A percentile compares a stretch with the other conserved stretches of the same genome.
Evolutionary conservation across 805 yeast genomes (phyloP).

Genomic region (Torulaspora franciscae): DNA sequence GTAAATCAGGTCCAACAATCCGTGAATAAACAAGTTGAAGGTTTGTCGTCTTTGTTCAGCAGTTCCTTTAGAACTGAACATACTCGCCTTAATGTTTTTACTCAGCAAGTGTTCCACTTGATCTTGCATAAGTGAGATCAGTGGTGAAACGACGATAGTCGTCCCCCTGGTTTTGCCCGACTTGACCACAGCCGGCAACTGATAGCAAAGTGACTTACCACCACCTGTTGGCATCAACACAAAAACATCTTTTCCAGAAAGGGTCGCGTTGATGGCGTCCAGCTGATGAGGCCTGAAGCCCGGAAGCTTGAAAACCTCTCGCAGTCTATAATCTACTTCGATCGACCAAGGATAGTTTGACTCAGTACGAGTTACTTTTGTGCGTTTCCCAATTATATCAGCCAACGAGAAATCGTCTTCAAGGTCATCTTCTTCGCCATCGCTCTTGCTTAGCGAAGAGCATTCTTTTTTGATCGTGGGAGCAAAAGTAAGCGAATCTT

Average conservation of each 20-base stretch:
- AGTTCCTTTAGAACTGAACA: conserved; percentile 76
- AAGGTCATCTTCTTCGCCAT: conserved; percentile 17
- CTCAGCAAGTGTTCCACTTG: conserved; percentile 78
- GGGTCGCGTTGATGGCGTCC: conserved; percentile 76
- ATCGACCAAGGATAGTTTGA: conserved; percentile 49
- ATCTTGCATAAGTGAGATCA: conserved; percentile 95
- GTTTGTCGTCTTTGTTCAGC: conserved; percentile 59
- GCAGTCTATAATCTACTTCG: conserved; percentile 59
- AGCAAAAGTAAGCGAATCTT: conserved; percentile 7
- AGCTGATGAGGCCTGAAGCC: conserved; percentile 78
- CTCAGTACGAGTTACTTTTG: conserved; percentile 6
- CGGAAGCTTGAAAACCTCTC: conserved; percentile 54
- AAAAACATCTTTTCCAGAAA: conserved; percentile 78
- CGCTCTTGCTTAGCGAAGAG: conserved; percentile 3
- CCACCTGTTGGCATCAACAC: conserved; percentile 99
- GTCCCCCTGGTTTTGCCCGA: conserved; percentile 76
- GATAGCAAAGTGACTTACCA: conserved; percentile 94
- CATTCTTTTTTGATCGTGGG: conserved; percentile 12
- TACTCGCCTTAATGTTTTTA: conserved; percentile 71
- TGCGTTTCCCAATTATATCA: conserved; percentile 13
- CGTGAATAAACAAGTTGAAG: conserved; percentile 57
- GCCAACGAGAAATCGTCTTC: conserved; percentile 27
- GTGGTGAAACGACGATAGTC: conserved; percentile 88
- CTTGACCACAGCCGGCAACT: conserved; percentile 80
- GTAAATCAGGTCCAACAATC: conserved; percentile 70